phyloP scores from a whole-genome alignment of 2,329 filamentous ascomycete species.

The Juglanconis oblonga region DNA sequence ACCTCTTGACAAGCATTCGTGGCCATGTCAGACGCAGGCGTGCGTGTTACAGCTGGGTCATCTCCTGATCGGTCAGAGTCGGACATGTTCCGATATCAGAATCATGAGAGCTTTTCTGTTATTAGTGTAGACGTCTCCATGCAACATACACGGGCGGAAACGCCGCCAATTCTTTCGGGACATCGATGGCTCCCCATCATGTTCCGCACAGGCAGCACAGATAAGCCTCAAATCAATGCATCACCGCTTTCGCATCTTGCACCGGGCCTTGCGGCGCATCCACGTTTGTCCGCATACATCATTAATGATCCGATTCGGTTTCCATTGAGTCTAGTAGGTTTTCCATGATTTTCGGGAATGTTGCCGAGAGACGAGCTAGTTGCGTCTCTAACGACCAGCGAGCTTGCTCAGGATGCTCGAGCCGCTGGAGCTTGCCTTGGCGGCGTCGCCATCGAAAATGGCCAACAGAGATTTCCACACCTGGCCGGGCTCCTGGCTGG shows the following conservation, averaged over 20 bases:
- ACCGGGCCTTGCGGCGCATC: background rate
- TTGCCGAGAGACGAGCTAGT: background rate
- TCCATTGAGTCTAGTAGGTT: slow-evolving; percentile 3
- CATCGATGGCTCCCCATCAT: background rate
- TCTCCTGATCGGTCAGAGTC: too few species aligned
- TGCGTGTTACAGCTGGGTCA: too few species aligned
- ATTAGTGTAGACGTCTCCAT: background rate
- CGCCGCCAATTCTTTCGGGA: background rate
- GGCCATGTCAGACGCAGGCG: too few species aligned
- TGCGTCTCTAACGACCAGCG: slow-evolving; percentile 17
- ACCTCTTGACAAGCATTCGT: too few species aligned
- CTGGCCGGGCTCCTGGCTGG: slow-evolving; percentile 90
- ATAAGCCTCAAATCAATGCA: background rate
- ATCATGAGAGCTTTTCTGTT: background rate
- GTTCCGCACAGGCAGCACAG: background rate
- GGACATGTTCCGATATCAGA: too few species aligned
- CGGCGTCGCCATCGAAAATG: slow-evolving; percentile 70
- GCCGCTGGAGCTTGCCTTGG: slow-evolving; percentile 37
- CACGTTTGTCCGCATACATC: background rate
- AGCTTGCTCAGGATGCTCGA: slow-evolving; percentile 43
- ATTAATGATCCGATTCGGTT: background rate
- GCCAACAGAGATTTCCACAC: slow-evolving; percentile 92
- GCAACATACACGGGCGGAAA: background rate
- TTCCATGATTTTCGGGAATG: background rate
- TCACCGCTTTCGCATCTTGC: background rate